A percentile compares a stretch with the other conserved stretches of the same genome.
Conservation (phyloP, 768 basidiomycete genomes). For the Paxillus involutus region DNA sequence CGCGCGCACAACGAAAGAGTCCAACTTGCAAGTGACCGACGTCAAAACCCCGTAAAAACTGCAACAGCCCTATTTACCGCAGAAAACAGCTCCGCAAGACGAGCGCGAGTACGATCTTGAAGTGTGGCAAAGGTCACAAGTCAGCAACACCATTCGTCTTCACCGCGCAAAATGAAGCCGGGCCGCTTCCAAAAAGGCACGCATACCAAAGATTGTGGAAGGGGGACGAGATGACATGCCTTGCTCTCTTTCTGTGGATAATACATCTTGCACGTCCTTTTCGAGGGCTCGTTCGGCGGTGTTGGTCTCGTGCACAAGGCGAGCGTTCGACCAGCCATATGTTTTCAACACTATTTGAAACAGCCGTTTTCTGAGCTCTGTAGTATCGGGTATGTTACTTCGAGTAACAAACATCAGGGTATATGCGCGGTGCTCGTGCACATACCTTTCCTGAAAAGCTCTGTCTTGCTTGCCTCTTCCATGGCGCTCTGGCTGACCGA, state of each 20-base stretch:
- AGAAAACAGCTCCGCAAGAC: slow-evolving; percentile 25
- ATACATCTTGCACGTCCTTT: slow-evolving; percentile 15
- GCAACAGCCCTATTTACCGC: slow-evolving; percentile 28
- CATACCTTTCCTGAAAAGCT: slow-evolving; percentile 24
- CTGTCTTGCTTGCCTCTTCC: slow-evolving; percentile 17
- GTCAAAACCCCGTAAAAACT: slow-evolving; percentile 17
- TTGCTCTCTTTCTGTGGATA: slow-evolving; percentile 27
- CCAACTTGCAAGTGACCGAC: neutral
- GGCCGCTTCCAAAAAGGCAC: slow-evolving; percentile 1
- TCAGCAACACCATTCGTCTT: slow-evolving; percentile 13
- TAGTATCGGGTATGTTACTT: neutral
- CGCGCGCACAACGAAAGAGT: neutral
- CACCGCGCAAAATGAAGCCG: slow-evolving; percentile 1
- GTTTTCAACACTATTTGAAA: slow-evolving; percentile 10
- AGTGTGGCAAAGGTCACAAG: neutral
- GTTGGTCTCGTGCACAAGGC: slow-evolving; percentile 18
- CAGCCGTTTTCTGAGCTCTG: slow-evolving; percentile 26
- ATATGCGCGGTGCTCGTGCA: slow-evolving; percentile 19
- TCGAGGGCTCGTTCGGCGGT: slow-evolving; percentile 10
- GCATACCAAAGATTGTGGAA: slow-evolving; percentile 24
- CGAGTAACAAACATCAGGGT: slow-evolving; percentile 14
- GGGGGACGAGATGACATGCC: slow-evolving; percentile 31
- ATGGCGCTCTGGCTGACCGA: slow-evolving; percentile 15
- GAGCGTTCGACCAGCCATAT: slow-evolving; percentile 29
- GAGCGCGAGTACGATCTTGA: slow-evolving; percentile 22